Evolutionary conservation across 495 filamentous ascomycete species (phyloP).

Genomic region (Talaromyces thailandensis): DNA sequence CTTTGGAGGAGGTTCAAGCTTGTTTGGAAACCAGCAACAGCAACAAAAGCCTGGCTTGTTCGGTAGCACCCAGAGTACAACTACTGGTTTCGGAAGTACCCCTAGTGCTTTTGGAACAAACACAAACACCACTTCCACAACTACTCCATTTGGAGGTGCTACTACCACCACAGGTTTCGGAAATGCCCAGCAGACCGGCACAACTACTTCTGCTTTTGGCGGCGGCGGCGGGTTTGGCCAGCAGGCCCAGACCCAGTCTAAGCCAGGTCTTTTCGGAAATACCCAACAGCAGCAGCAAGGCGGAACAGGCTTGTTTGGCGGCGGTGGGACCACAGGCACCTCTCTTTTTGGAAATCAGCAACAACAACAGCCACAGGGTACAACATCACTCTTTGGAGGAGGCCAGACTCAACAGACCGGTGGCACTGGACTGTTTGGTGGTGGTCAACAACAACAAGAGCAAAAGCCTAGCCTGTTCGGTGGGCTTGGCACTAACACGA

Average conservation of each 20-base stretch:
- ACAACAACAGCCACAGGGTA: conserved; percentile 35
- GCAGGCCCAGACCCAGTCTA: conserved; percentile 36
- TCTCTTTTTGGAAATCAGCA: conserved; percentile 34
- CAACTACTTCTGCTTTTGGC: conserved; percentile 25
- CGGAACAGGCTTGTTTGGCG: conserved; percentile 35
- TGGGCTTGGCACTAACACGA: conserved; percentile 13
- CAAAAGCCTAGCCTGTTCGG: conserved; percentile 56
- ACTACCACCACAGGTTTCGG: conserved; percentile 27
- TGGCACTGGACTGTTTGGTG: conserved; percentile 29
- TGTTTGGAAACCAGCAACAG: conserved; percentile 37
- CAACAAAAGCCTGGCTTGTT: conserved; percentile 27
- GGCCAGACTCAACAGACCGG: conserved; percentile 13
- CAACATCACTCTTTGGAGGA: conserved; percentile 26
- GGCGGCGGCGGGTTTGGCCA: conserved; percentile 38
- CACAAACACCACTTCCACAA: conserved; percentile 21
- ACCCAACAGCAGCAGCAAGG: conserved; percentile 34
- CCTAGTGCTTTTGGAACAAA: conserved; percentile 31
- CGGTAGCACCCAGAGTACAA: conserved; percentile 15
- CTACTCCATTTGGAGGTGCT: conserved; percentile 24
- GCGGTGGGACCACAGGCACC: conserved; percentile 18
- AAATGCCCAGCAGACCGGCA: conserved; percentile 27
- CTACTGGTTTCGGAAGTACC: conserved; percentile 28
- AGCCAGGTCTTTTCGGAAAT: conserved; percentile 22
- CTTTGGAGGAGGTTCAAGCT: conserved; percentile 27
- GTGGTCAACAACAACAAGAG: conserved; percentile 32